These are phyloP conservation scores for Clonostachys rosea DNA, from an alignment of 2,329 filamentous ascomycete genomes.

Conservation along the genomic window DNA sequence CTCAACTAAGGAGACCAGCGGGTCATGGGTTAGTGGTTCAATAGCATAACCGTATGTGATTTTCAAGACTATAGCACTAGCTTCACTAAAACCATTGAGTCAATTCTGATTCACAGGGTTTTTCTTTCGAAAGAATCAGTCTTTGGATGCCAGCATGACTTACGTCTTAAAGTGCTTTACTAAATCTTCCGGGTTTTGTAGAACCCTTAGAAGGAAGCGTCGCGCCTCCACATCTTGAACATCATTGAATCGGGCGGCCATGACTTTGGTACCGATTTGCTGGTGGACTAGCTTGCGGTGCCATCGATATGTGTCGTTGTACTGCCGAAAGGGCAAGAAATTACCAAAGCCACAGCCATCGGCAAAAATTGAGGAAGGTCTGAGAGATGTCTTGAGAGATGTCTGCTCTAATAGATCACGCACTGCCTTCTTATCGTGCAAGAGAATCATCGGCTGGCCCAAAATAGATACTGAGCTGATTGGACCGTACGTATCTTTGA, in stretches of 20 bases:
- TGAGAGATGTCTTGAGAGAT: slow-evolving; percentile 7
- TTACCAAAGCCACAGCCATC: background rate
- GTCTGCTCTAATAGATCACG: slow-evolving; percentile 23
- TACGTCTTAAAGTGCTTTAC: slow-evolving; percentile 5
- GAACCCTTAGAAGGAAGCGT: slow-evolving; percentile 1
- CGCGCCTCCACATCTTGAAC: slow-evolving; percentile 4
- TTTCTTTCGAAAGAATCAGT: background rate
- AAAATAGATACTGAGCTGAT: slow-evolving; percentile 14
- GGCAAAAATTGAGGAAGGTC: slow-evolving; percentile 1
- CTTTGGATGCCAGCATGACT: background rate
- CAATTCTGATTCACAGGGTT: too few relatives aligned
- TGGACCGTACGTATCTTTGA: slow-evolving; percentile 23
- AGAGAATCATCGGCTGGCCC: slow-evolving; percentile 29
- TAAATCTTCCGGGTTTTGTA: slow-evolving; percentile 1
- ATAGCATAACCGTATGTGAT: slow-evolving; percentile 23
- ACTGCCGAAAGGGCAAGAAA: background rate
- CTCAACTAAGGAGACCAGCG: slow-evolving; percentile 19
- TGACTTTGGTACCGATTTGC: background rate
- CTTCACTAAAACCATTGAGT: slow-evolving; percentile 12
- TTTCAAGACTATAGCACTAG: slow-evolving; percentile 15
- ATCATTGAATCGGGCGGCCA: background rate
- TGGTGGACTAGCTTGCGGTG: slow-evolving; percentile 1
- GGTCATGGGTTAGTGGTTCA: slow-evolving; percentile 16
- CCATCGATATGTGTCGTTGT: background rate
- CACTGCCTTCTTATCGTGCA: slow-evolving; percentile 28